These are phyloP conservation scores for Fusarium multiceps DNA, from an alignment of 2,329 filamentous ascomycete species.

Conservation along the genomic window DNA sequence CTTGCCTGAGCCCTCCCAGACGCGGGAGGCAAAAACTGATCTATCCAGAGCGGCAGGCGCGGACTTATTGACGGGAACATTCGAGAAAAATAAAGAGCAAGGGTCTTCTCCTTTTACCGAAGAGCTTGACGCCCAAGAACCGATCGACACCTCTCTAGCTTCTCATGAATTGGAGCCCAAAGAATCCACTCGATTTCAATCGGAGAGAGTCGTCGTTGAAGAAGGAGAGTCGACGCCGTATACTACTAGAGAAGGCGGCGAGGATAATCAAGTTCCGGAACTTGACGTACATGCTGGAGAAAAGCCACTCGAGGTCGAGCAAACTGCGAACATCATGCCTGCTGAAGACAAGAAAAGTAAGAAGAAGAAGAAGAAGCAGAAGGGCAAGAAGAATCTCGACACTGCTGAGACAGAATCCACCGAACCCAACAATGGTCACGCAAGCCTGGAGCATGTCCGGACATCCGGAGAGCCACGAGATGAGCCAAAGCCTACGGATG, in stretches of 20 bases:
- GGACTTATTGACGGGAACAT: background rate
- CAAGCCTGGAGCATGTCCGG: background rate
- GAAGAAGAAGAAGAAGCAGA: constrained; percentile 34
- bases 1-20: background rate
- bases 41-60: background rate
- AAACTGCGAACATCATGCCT: background rate
- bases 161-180: background rate
- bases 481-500: background rate
- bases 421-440: background rate
- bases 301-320: background rate
- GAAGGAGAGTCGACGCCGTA: background rate
- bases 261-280: background rate
- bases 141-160: background rate
- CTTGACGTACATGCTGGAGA: background rate
- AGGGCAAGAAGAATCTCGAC: background rate
- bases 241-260: background rate
- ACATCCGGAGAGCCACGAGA: background rate
- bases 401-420: background rate
- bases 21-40: background rate
- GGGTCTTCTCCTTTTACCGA: background rate
- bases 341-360: constrained; percentile 36
- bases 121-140: background rate
- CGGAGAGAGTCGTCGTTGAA: background rate
- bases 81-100: background rate
- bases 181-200: background rate